Evolutionary conservation across 208 protist genomes (phyloP), one percentile per base, ranked within the genome.

Genomic region (Trypanosoma rangeli): DNA sequence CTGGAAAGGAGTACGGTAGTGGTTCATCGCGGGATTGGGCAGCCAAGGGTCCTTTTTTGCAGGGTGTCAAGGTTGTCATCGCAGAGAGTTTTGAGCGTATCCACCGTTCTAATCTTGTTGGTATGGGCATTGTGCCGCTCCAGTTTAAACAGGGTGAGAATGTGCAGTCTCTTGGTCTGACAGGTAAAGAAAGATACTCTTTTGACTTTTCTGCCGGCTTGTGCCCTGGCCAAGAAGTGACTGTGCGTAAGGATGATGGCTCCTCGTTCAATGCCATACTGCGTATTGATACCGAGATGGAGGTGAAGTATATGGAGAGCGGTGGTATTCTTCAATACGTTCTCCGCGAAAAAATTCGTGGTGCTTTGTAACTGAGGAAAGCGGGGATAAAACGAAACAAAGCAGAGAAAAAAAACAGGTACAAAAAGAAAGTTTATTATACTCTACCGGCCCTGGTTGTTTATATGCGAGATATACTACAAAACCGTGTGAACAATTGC

Each of bases 1-100:
- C 94, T 37, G 97, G 97, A 49, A 97, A 93, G 72, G 94, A 98
- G 78, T 99, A 98, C 83, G 97, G 97, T 61, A 93, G 83, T 74
- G 97, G 97, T 28, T 95, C 89, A 42, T 97, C 94, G 13, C 90
- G 98, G 66, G 98, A 99, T 76, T 99, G 98, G 98, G 98, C 98
- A 1, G 97, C 96, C 24, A 99, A 98, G 85, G 94, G 95, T 4
- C 95, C 95, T 20, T 98, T 95, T 64, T 69, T 98, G 78, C 93
- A 98, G 80, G 96, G 96, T 49, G 85, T 98, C 52, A 97, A 97
- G 72, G 87, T 84, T 24, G 92, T 98, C 42, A 87, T 98, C 57
- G 94, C 95, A n/a, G 92, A 95, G 76, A 90, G 86, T 71, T 98
- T 96, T 73, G 96, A 98, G 78, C 84, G 95, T 58, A 98, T 98